Base-by-base conservation (phyloP, 169 alveolate species). In the Miamiensis avidus region DNA sequence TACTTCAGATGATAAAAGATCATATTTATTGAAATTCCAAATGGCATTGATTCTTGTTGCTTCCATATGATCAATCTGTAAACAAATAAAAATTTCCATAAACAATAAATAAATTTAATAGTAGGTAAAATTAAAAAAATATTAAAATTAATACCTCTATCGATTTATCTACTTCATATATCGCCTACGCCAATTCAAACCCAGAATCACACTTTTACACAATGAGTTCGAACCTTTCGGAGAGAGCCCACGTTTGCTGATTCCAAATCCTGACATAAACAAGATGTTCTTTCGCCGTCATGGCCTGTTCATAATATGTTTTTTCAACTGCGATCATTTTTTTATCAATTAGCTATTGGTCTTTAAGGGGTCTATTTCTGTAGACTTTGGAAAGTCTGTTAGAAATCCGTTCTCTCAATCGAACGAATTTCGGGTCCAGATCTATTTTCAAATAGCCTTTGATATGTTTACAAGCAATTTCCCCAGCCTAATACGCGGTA, bases 261-360 rank as follows among this genome's bases (percentile, higher is more conserved):
- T 85, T 82, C 89, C 89, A 85, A 30, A 85, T 78, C 74, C 89
- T 85, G 4, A 82, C 82, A 85, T 85, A 82, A 73, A 85, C 74
- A 15, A 78, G 73, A 31, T 72, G 75, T 31, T 85, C 89, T 31
- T 85, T 85, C n/a, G 73, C 31, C 25, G 77, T 79, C 1, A 73
- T 72, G 28, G 78, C 65, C 27, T 65, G 30, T 33, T 81, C 82
- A 31, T 76, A 65, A 4, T 85, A 75, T 15, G 78, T 32, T 29
- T 85, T 27, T 34, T 85, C 89, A 0, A 85, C 73, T 28, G 86
- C 82, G 32, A 85, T 85, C 82, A 73, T 73, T 78, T 78, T 85
- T 75, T 78, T 85, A 30, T 85, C 89, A 34, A 85, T 81, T 26
- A 85, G 64, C 74, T 82, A 76, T 74, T 85, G 74, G 1, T 85